Conservation (phyloP, 441 rosid species). For the Heliophila coronopifolia region DNA sequence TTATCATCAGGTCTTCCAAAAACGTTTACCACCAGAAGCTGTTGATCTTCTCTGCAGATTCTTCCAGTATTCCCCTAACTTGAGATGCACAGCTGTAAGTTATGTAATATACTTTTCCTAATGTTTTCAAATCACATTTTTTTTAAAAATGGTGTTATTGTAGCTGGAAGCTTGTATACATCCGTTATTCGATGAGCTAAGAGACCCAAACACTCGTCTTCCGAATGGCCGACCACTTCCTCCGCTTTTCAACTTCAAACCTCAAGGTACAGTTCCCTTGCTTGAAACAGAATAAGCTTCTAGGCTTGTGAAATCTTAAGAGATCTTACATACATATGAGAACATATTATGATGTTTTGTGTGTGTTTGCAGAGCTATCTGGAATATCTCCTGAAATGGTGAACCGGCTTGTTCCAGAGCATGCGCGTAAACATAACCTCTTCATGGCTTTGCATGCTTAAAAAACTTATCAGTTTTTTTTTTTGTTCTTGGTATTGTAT, state of each 20-base stretch:
- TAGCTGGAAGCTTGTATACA: conserved; percentile 92
- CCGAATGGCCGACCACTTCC: conserved; percentile 96
- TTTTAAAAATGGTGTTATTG: not conserved
- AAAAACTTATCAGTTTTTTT: not conserved
- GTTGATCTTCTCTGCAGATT: conserved; percentile 95
- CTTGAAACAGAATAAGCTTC: too few species aligned
- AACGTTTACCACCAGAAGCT: conserved; percentile 92
- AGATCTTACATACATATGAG: not conserved
- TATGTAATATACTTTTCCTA: not conserved
- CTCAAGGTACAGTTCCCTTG: conserved; percentile 47
- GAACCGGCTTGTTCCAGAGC: conserved; percentile 73
- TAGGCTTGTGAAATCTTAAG: not conserved
- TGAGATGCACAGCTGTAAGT: conserved; percentile 97
- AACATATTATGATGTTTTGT: too few species aligned
- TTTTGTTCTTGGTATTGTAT: conserved; percentile 5
- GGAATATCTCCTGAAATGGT: conserved; percentile 59
- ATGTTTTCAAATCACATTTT: not conserved
- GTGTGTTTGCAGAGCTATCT: conserved; percentile 52
- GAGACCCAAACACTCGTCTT: conserved; percentile 85
- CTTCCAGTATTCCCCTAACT: conserved; percentile 95
- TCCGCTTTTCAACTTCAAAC: conserved; percentile 78
- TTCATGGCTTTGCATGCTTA: conserved; percentile 71
- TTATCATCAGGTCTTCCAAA: conserved; percentile 72
- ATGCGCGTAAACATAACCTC: conserved; percentile 77
- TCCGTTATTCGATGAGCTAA: conserved; percentile 87